phyloP scores from a whole-genome alignment of 2,329 filamentous ascomycete species.

The Tolypocladium ophioglossoides region DNA sequence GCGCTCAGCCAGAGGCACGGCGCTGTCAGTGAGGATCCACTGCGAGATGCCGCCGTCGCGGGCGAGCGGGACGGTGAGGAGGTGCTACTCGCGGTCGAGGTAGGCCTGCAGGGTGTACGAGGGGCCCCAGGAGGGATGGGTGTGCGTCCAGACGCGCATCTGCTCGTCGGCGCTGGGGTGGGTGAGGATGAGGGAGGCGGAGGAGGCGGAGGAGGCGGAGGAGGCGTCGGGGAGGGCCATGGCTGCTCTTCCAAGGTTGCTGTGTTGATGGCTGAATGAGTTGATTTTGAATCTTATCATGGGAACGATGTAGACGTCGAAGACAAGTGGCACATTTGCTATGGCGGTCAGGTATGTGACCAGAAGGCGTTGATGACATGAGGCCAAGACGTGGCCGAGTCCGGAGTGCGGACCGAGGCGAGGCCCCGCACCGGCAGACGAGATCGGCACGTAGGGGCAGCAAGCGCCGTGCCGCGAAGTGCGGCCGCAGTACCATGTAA shows the following conservation, averaged over 20 bases:
- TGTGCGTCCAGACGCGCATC: slow-evolving; percentile 41
- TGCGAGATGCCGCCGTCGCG: slow-evolving; percentile 46
- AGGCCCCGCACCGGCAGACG: not conserved
- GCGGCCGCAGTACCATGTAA: not conserved
- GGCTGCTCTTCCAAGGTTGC: not conserved
- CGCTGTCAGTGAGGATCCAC: slow-evolving; percentile 51
- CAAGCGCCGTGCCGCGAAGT: not conserved
- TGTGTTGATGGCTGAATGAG: not conserved
- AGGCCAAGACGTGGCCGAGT: not conserved
- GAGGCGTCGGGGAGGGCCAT: slow-evolving; percentile 8
- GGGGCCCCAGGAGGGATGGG: slow-evolving; percentile 47
- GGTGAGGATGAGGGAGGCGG: slow-evolving; percentile 28
- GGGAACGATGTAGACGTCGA: not conserved
- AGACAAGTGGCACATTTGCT: not conserved
- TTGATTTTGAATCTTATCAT: not conserved
- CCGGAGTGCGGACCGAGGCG: not conserved
- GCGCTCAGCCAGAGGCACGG: slow-evolving; percentile 25
- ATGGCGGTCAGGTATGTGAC: not conserved
- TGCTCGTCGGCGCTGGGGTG: slow-evolving; percentile 48
- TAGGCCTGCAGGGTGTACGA: slow-evolving; percentile 45
- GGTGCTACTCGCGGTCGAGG: slow-evolving; percentile 45
- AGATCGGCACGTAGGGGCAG: not conserved
- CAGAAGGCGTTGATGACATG: not conserved
- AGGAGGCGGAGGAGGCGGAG: too few species aligned
- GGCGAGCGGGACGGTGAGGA: slow-evolving; percentile 47